These are phyloP conservation scores for Striga hermonthica DNA, from an alignment of 305 asterid species.

Conservation along the genomic window DNA sequence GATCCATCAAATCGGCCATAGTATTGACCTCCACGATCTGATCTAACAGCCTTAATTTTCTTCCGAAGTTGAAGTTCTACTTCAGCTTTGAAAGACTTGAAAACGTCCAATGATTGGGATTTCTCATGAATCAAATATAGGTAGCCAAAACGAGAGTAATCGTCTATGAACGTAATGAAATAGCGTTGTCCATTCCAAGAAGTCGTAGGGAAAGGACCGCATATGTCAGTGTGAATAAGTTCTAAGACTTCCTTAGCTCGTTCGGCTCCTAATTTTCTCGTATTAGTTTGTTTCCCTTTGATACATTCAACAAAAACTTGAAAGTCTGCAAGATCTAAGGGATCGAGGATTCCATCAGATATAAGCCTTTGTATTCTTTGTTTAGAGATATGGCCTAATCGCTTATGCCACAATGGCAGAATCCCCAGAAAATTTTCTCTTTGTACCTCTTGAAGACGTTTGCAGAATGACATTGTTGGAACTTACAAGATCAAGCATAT, in stretches of 20 bases:
- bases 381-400: slow-evolving; percentile 2
- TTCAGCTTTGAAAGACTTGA: not conserved
- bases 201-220: not conserved
- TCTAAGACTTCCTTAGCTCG: not conserved
- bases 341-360: not conserved
- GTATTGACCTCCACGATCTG: not conserved
- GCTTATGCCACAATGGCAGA: slow-evolving; percentile 10
- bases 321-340: not conserved
- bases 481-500: not conserved
- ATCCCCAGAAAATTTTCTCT: not conserved
- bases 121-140: not conserved
- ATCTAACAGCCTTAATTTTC: not conserved
- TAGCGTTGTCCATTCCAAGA: not conserved
- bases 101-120: not conserved
- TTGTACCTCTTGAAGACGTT: not conserved
- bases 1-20: not conserved
- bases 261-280: not conserved
- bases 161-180: slow-evolving; percentile 4
- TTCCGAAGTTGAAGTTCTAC: slow-evolving; percentile 4
- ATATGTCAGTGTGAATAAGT: not conserved
- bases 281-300: not conserved
- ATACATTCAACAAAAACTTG: not conserved
- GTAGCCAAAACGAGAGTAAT: not conserved
- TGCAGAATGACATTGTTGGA: not conserved
- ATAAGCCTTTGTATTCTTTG: slow-evolving; percentile 4